Conservation (phyloP, 192 early-diverging fungal genomes). For the Dissophora globulifera region DNA sequence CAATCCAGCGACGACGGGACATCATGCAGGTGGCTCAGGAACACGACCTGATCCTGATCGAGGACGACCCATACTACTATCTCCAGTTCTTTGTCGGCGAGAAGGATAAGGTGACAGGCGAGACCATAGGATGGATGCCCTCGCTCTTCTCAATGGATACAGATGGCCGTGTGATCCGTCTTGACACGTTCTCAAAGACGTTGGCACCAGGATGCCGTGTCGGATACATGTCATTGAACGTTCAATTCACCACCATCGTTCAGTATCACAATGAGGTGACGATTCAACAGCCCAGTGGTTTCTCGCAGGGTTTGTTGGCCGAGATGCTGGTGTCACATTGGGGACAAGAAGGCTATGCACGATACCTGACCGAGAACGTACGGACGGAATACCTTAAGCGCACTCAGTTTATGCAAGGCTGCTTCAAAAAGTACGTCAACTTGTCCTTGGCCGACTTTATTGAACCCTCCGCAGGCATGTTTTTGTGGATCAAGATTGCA, state of each 20-base stretch:
- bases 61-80: conserved; percentile 95
- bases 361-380: conserved; percentile 68
- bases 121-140: conserved; percentile 59
- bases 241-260: conserved; percentile 74
- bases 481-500: conserved; percentile 78
- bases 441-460: conserved; percentile 58
- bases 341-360: conserved; percentile 78
- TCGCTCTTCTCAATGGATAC: conserved; percentile 84
- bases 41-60: conserved; percentile 83
- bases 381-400: conserved; percentile 76
- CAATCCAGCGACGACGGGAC: conserved; percentile 73
- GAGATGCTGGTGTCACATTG: conserved; percentile 73
- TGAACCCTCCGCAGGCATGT: conserved; percentile 83
- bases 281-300: conserved; percentile 80
- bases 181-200: conserved; percentile 91
- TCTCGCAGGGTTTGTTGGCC: conserved; percentile 77
- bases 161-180: conserved; percentile 85
- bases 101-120: conserved; percentile 11
- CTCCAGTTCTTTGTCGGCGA: conserved; percentile 68
- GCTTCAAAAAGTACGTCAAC: conserved; percentile 65
- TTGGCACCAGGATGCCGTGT: conserved; percentile 81
- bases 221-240: conserved; percentile 72
- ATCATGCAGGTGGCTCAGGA: conserved; percentile 77
- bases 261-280: conserved; percentile 83
- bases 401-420: conserved; percentile 69